Evolutionary conservation across 176 grass and related monocot species (phyloP), one percentile per base, ranked within the genome.

Genomic region (Cenchrus purpureus): DNA sequence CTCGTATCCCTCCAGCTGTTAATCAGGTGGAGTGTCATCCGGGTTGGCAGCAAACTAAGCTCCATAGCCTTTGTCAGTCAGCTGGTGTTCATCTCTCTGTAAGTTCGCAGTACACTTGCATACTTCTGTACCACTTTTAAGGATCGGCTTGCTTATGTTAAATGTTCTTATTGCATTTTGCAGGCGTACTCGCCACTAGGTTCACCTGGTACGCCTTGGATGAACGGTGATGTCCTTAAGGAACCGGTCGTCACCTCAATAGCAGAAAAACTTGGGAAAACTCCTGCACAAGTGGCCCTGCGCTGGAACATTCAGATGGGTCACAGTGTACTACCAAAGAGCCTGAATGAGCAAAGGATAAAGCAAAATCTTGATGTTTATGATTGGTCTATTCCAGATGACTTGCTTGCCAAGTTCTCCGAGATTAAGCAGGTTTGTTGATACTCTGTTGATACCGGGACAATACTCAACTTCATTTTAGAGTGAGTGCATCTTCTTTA

Each of bases 1-100:
- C 93, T 31, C 86, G 83, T 75, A 29, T 95, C 8, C 77, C 83
- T 71, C 91, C 93, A 5, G 88, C 86, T 48, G 91, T 92, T 68
- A 75, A 92, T 68, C 93, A 95, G 86, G 91, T 95, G 79, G 93
- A 95, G 49, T 91, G 91, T 11, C 93, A 95, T 81, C 91, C 91
- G 79, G 63, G 86, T 51, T 95, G 93, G 91, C 91, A 95, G 70
- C 93, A 91, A 80, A 71, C 52, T 81, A 90, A 91, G 48, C 83
- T 92, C 19, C 88, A 91, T 46, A 84, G 43, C 22, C 91, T 92
- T 63, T 95, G 93, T 32, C 85, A 82, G 17, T 85, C 90, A 8
- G 31, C 28, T 52, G 90, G 90, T 79, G 54, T 95, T 91, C 91
- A 95, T 71, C 70, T 95, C 40, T 64, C 88, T 68, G 93, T 95